phyloP scores from a whole-genome alignment of 768 basidiomycete species.

The Podaxis mareebaensis region DNA sequence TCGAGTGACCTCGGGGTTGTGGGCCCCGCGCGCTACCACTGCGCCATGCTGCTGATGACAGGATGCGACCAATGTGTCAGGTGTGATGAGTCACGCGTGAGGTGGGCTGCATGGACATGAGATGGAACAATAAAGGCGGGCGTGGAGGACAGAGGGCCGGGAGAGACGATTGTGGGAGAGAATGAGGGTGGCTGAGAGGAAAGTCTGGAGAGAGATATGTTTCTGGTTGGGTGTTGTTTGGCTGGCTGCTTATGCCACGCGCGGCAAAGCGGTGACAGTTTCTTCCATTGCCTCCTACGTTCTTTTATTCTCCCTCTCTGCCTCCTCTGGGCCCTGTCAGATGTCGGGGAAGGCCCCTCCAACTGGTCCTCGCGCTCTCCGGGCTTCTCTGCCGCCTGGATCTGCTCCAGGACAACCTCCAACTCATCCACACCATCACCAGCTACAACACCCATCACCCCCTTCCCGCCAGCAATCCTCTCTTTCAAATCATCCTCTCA shows the following conservation, averaged over 20 bases:
- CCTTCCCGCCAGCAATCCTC: conserved; percentile 25
- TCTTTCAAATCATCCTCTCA: conserved; percentile 21
- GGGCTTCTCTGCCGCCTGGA: conserved; percentile 44
- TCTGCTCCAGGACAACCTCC: conserved; percentile 24
- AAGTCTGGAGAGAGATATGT: neutral
- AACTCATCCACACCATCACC: conserved; percentile 32
- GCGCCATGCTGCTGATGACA: conserved; percentile 51
- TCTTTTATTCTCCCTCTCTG: neutral
- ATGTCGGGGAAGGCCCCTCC: conserved; percentile 85
- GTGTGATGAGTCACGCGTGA: neutral
- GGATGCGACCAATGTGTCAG: no score
- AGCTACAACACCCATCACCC: conserved; percentile 26
- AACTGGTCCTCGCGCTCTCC: conserved; percentile 68
- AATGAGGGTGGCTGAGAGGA: neutral
- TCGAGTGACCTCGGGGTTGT: conserved; percentile 68
- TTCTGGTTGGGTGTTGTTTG: conserved; percentile 8
- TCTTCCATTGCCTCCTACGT: neutral
- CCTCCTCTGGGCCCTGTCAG: neutral
- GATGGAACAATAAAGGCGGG: neutral
- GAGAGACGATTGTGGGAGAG: neutral
- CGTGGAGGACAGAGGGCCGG: neutral
- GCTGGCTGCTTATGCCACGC: conserved; percentile 5
- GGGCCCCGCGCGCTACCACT: conserved; percentile 60
- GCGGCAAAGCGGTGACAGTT: neutral
- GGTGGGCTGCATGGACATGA: neutral